Evolutionary conservation across 495 filamentous ascomycete species (phyloP).

Genomic region (Xylaria castorea): DNA sequence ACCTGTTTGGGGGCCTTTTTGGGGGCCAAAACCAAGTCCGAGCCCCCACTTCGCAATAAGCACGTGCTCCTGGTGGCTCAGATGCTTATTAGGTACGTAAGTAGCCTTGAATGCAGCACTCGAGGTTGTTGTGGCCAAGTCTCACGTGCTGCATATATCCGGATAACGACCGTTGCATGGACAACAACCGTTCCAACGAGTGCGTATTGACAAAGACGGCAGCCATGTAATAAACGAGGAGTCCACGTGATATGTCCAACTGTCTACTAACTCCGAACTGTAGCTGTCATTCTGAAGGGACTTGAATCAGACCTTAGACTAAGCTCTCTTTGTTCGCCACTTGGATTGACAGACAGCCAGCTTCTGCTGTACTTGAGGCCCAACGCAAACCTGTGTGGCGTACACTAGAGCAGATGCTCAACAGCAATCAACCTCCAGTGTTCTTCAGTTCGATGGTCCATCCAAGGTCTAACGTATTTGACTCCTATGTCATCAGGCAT

Average conservation of each 20-base stretch:
- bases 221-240: conserved; percentile 18
- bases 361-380: not conserved
- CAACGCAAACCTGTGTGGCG: not conserved
- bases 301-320: not conserved
- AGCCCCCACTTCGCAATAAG: conserved; percentile 9
- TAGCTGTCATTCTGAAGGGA: not conserved
- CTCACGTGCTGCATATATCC: conserved; percentile 10
- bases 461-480: not conserved
- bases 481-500: not conserved
- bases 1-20: not conserved
- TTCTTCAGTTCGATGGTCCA: not conserved
- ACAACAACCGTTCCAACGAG: conserved; percentile 29
- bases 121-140: not conserved
- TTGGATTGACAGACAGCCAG: not conserved
- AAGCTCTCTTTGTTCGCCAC: conserved; percentile 4
- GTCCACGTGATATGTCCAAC: conserved; percentile 15
- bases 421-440: not conserved
- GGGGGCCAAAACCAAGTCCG: not conserved
- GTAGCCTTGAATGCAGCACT: not conserved
- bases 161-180: not conserved
- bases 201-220: conserved; percentile 32
- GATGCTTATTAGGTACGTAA: not conserved
- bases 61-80: not conserved
- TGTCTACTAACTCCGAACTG: not conserved
- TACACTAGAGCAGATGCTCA: not conserved